Evolutionary conservation across 2,329 filamentous ascomycete genomes (phyloP).

Genomic region (Sphaerulina musiva): DNA sequence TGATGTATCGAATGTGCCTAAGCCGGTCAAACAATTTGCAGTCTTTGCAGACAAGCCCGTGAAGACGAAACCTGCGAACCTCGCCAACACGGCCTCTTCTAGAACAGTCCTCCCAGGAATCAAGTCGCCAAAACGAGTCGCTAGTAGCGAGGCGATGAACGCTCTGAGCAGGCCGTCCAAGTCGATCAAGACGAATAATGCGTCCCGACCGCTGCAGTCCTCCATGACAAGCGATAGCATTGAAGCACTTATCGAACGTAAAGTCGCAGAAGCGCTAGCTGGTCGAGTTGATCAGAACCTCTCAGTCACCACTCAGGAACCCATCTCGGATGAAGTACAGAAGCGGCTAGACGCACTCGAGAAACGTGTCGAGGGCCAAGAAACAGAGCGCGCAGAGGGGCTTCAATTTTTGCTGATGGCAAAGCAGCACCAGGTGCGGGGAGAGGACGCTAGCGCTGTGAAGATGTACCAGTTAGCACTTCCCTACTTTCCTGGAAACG

Average conservation of each 20-base stretch:
- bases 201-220: conserved; percentile 12
- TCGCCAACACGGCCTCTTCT: conserved; percentile 26
- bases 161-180: conserved; percentile 38
- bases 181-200: conserved; percentile 33
- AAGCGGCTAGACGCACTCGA: conserved; percentile 77
- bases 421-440: conserved; percentile 78
- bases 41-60: conserved; percentile 74
- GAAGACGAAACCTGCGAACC: conserved; percentile 30
- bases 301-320: conserved; percentile 15
- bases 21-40: conserved; percentile 75
- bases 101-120: conserved; percentile 13
- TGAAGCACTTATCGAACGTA: conserved; percentile 85
- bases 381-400: conserved; percentile 75
- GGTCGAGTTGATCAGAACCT: conserved; percentile 50
- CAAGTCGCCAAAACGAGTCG: conserved; percentile 40
- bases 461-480: conserved; percentile 80
- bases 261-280: conserved; percentile 82
- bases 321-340: conserved; percentile 69
- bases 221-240: conserved; percentile 59
- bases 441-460: conserved; percentile 70
- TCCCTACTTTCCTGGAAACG: conserved; percentile 78
- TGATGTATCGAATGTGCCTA: conserved; percentile 49
- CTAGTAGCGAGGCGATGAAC: conserved; percentile 34
- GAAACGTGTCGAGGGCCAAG: conserved; percentile 65
- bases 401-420: conserved; percentile 83